Base-by-base conservation (phyloP, 1,284 basidiomycete species). In the Sphagnurus paluster region DNA sequence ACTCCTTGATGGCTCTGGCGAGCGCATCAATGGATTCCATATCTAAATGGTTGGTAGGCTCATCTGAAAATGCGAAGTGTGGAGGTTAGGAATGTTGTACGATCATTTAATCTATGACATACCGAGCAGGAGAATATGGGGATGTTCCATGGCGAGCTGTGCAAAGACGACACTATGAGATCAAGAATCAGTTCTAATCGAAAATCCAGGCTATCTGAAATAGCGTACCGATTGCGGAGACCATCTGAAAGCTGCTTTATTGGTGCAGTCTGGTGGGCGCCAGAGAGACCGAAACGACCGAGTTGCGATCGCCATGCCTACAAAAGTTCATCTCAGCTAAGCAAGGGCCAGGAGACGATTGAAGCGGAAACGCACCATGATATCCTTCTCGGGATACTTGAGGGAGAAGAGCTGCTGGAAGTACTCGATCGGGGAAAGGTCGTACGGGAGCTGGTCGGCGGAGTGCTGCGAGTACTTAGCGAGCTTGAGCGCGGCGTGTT, bases 401-500 rank as follows among this genome's bases (percentile, higher is more conserved):
- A 84, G 71, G 40, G 70, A 59, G 71, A 93, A 98, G 39, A 88
- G 67, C 19, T 67, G 64, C 70, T 96, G 92, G 72, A 99, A 89
- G 75, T 98, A 93, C 70, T 99, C 96, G 60, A 99, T 88, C 13
- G 96, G 93, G 35, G 83, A 78, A 70, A 85, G 84, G 60, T 96
- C 88, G 71, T 97, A 98, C 16, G 96, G 97, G 25, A 99, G 81
- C 69, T 99, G 97, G 70, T 99, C 97, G 21, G 97, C 95, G 44
- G 90, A 94, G 75, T 99, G 97, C 75, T 99, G 97, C 29, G 90
- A 94, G 79, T 98, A 99, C 69, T 94, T 95, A 54, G 91, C 93
- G 50, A 99, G 84, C 72, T 99, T 99, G 59, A 99, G 79, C 28
- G 78, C 80, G 41, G 88, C 76, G 69, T 99, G 96, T 59, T 93